Evolutionary conservation across 2,329 filamentous ascomycete species (phyloP).

Genomic region (Davidsoniella australis): DNA sequence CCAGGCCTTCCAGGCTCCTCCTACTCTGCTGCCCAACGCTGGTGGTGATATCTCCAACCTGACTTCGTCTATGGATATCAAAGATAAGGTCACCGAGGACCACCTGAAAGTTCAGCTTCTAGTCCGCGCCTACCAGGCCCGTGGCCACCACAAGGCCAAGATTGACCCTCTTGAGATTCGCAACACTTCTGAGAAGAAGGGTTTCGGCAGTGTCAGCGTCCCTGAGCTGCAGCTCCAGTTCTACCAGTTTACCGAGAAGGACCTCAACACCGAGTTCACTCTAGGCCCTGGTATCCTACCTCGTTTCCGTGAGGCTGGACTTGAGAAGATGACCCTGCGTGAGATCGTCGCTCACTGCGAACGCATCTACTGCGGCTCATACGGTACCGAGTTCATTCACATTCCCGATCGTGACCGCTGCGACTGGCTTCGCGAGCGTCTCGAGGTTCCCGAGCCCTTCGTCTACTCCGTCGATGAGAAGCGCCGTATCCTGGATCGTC

Average conservation of each 20-base stretch:
- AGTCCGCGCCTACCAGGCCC: slow-evolving; percentile 92
- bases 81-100: slow-evolving; percentile 67
- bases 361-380: slow-evolving; percentile 91
- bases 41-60: slow-evolving; percentile 60
- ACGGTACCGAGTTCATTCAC: slow-evolving; percentile 96
- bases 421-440: slow-evolving; percentile 90
- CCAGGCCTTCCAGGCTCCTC: slow-evolving; percentile 89
- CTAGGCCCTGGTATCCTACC: slow-evolving; percentile 91
- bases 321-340: slow-evolving; percentile 89
- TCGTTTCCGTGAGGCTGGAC: slow-evolving; percentile 72
- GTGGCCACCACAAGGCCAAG: slow-evolving; percentile 94
- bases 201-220: slow-evolving; percentile 72
- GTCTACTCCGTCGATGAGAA: slow-evolving; percentile 98
- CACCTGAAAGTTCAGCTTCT: slow-evolving; percentile 96
- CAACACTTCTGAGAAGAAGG: slow-evolving; percentile 50
- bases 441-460: slow-evolving; percentile 88
- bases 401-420: slow-evolving; percentile 95
- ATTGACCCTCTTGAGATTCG: slow-evolving; percentile 93
- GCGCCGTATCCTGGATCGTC: slow-evolving; percentile 85
- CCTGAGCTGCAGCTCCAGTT: slow-evolving; percentile 86
- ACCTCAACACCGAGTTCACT: slow-evolving; percentile 79
- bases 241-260: slow-evolving; percentile 89
- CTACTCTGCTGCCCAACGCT: slow-evolving; percentile 71
- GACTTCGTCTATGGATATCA: slow-evolving; percentile 51
- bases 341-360: slow-evolving; percentile 91